Evolutionary conservation across 2,329 filamentous ascomycete species (phyloP).

Genomic region (Neofusicoccum umdonicola): DNA sequence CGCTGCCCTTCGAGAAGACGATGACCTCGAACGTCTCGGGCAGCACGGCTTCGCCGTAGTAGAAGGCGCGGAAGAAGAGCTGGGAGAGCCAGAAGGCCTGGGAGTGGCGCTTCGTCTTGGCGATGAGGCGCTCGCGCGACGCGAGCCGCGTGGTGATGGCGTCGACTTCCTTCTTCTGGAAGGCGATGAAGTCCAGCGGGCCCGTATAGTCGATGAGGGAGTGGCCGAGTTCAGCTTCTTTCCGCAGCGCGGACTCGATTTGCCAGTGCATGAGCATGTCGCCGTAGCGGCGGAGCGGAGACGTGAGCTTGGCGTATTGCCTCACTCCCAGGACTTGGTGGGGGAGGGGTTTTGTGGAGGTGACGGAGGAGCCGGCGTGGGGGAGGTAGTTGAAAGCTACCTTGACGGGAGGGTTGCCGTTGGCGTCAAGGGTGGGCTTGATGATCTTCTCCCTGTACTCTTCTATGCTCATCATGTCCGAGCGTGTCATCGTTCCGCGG

Average conservation of each 20-base stretch:
- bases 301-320: conserved; percentile 58
- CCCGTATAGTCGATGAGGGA: conserved; percentile 32
- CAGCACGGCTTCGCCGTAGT: conserved; percentile 53
- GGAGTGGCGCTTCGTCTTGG: conserved; percentile 33
- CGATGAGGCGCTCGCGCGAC: conserved; percentile 46
- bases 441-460: conserved; percentile 34
- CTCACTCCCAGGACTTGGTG: conserved; percentile 53
- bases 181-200: conserved; percentile 43
- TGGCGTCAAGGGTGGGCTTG: conserved; percentile 35
- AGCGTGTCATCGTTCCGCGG: conserved; percentile 39
- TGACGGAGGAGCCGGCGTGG: conserved; percentile 41
- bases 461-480: conserved; percentile 17
- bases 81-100: conserved; percentile 51
- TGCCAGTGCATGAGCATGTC: conserved; percentile 65
- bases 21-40: conserved; percentile 47
- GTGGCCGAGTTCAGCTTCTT: conserved; percentile 49
- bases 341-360: conserved; percentile 47
- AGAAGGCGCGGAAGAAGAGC: conserved; percentile 57
- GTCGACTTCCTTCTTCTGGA: conserved; percentile 48
- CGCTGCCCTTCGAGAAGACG: conserved; percentile 19
- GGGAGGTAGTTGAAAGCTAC: conserved; percentile 44
- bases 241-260: conserved; percentile 60
- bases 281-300: conserved; percentile 59
- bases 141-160: conserved; percentile 47
- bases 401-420: conserved; percentile 33